phyloP scores from a whole-genome alignment of 805 yeast species.

The Metschnikowia drakensbergensis region DNA sequence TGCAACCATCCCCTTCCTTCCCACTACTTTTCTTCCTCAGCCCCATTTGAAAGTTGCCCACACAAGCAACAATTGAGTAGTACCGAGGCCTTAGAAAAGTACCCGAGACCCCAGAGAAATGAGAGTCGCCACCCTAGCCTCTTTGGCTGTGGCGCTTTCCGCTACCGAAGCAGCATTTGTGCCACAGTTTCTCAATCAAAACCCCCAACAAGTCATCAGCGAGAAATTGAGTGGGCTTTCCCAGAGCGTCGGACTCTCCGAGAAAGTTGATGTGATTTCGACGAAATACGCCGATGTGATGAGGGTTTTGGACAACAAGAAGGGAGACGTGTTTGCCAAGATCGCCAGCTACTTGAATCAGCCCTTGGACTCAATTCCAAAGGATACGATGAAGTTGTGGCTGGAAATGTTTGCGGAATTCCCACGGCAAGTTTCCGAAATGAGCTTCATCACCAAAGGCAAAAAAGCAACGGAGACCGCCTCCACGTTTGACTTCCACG shows the following conservation, averaged over 20 bases:
- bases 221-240: constrained; percentile 10
- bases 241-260: constrained; percentile 8
- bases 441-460: constrained; percentile 51
- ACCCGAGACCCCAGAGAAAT: not conserved
- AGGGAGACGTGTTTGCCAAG: constrained; percentile 35
- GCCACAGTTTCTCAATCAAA: constrained; percentile 6
- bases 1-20: not conserved
- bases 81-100: not conserved
- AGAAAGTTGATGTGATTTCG: constrained; percentile 11
- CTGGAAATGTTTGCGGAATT: constrained; percentile 56
- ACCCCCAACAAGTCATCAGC: constrained; percentile 13
- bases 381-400: constrained; percentile 54
- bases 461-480: constrained; percentile 28
- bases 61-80: not conserved
- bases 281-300: constrained; percentile 14
- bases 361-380: constrained; percentile 46
- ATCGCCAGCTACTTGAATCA: constrained; percentile 51
- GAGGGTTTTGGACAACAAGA: constrained; percentile 14
- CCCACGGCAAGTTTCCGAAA: constrained; percentile 51
- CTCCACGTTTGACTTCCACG: constrained; percentile 36
- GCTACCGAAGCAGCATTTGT: constrained; percentile 16
- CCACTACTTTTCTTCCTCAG: constrained; percentile 1
- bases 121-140: constrained; percentile 12
- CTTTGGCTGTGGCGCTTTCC: constrained; percentile 12
- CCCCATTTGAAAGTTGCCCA: not conserved